Evolutionary conservation across 306 rosid species (phyloP).

Genomic region (Boehmeria nivea): DNA sequence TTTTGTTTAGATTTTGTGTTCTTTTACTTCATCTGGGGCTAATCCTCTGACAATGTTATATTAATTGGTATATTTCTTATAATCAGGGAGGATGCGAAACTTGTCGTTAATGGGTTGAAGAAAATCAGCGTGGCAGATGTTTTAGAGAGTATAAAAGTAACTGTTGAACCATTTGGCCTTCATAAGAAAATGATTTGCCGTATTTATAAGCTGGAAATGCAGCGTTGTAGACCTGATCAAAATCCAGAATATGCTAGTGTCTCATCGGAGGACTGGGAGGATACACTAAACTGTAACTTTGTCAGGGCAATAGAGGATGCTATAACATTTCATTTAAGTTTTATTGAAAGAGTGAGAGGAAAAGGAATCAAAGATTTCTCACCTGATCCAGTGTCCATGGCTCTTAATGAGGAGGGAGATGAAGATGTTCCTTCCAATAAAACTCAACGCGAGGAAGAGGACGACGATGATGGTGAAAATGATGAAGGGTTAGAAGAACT

Average conservation of each 20-base stretch:
- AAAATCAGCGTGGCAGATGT: slow-evolving; percentile 84
- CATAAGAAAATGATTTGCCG: slow-evolving; percentile 39
- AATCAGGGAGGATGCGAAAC: slow-evolving; percentile 60
- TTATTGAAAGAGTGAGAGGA: slow-evolving; percentile 72
- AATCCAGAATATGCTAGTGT: no score
- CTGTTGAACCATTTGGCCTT: slow-evolving; percentile 46
- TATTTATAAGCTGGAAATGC: slow-evolving; percentile 71
- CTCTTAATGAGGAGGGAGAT: slow-evolving; percentile 30
- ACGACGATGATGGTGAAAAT: slow-evolving; percentile 33
- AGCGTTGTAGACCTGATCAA: slow-evolving; percentile 55
- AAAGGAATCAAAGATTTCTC: slow-evolving; percentile 53
- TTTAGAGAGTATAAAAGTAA: slow-evolving; percentile 60
- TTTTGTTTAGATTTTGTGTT: no score
- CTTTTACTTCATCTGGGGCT: no score
- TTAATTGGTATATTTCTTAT: slow-evolving; percentile 11
- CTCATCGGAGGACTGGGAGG: slow-evolving; percentile 53
- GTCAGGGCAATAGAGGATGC: slow-evolving; percentile 76
- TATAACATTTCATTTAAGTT: slow-evolving; percentile 46
- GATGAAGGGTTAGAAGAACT: slow-evolving; percentile 70
- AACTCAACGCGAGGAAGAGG: slow-evolving; percentile 34
- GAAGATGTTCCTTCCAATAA: slow-evolving; percentile 33
- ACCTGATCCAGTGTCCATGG: slow-evolving; percentile 22
- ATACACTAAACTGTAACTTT: slow-evolving; percentile 46
- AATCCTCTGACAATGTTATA: no score
- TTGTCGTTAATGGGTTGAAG: slow-evolving; percentile 67